A percentile compares a stretch with the other conserved stretches of the same genome.
Evolutionary conservation across 371 early-diverging fungal genomes (phyloP).

Genomic region (Globomyces sp.): DNA sequence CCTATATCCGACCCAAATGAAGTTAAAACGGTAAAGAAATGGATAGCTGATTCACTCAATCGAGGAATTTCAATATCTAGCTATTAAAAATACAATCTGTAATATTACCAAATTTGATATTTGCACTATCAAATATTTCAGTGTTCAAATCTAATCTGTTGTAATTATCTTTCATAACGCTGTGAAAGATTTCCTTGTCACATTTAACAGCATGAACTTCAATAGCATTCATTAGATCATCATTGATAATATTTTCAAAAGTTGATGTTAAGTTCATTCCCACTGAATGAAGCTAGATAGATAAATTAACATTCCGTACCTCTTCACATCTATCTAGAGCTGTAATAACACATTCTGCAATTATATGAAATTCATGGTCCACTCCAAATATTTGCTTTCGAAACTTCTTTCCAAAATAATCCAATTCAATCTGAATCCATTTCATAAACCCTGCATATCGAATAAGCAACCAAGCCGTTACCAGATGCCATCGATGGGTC

Average conservation of each 20-base stretch:
- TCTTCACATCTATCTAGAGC: slow-evolving; percentile 71
- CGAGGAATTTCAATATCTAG: slow-evolving; percentile 24
- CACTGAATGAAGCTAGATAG: slow-evolving; percentile 4
- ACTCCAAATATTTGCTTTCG: slow-evolving; percentile 83
- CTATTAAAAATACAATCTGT: background rate
- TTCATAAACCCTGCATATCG: slow-evolving; percentile 64
- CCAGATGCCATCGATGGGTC: slow-evolving; percentile 84
- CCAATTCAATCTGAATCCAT: slow-evolving; percentile 87
- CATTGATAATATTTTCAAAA: slow-evolving; percentile 10
- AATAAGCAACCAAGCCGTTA: too few relatives aligned
- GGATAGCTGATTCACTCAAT: slow-evolving; percentile 52
- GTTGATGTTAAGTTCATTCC: slow-evolving; percentile 6
- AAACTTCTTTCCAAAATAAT: slow-evolving; percentile 79
- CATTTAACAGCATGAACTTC: slow-evolving; percentile 13
- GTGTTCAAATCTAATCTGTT: background rate
- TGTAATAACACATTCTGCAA: slow-evolving; percentile 79
- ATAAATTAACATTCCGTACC: slow-evolving; percentile 38
- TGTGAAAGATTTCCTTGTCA: slow-evolving; percentile 6
- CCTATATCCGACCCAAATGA: slow-evolving; percentile 79
- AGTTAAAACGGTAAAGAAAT: slow-evolving; percentile 62
- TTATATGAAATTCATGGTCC: slow-evolving; percentile 73
- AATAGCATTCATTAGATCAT: slow-evolving; percentile 9
- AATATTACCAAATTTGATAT: background rate
- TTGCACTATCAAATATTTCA: slow-evolving; percentile 11
- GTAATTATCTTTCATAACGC: background rate